Evolutionary conservation across 1,139 yeast species (phyloP), one percentile per base, ranked within the genome.

Genomic region (Blastobotrys raffinosifermentans): DNA sequence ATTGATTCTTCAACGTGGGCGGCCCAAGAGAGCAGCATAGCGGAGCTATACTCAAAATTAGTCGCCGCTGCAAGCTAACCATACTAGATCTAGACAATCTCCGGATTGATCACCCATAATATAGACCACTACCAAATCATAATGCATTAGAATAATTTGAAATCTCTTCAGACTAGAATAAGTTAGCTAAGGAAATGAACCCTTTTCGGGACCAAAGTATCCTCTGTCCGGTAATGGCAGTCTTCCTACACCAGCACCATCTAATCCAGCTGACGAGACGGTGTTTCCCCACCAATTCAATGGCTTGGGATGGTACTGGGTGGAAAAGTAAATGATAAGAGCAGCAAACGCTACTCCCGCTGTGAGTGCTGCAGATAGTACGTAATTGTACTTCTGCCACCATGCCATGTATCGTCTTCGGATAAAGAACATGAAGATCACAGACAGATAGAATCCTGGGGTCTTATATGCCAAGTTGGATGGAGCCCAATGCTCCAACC

Each of bases 311-410:
- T 42, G 66, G 45, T 67, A 73, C 48, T 72, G 75, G 3, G 75
- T 75, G 0, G 77, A 67, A 50, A 77, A 73, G 59, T 77, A 68
- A 25, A 76, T 73, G 34, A 77, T 57, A 15, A 76, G 56, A 0
- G 78, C 73, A 45, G 74, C 61, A 40, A 75, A 69, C 0, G 82
- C 82, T 26, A 75, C 70, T 16, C 83, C 84, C 2, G 82, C 77
- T 5, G 70, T 61, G 31, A 77, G 56, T 2, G 75, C 82, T 42
- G 75, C 68, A 11, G 79, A 67, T 25, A 78, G 59, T 8, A 80
- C 70, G 53, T 78, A 80, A 50, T 74, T 77, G 58, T 77, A 80
- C 55, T 73, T 75, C 44, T 73, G 77, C 79, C 81, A 77, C 80
- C 82, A 73, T 18, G 66, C 58, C 15, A 64, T 48, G 50, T 69